Conservation (phyloP, 768 basidiomycete genomes). For the Agaricus sinodeliciosus region DNA sequence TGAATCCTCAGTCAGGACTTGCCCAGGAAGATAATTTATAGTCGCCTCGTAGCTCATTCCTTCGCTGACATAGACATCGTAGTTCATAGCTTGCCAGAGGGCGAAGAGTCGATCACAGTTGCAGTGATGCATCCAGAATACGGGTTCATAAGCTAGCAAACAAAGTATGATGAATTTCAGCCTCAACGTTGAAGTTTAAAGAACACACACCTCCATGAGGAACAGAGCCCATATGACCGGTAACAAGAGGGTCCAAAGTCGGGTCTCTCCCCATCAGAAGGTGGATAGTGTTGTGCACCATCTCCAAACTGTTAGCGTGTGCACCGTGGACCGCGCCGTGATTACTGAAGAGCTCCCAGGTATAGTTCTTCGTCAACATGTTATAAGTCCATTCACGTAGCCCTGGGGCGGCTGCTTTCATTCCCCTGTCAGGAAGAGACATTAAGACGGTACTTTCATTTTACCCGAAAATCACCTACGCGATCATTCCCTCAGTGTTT, state of each 20-base stretch:
- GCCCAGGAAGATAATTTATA: conserved; percentile 21
- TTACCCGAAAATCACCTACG: not conserved
- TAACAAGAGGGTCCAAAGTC: not conserved
- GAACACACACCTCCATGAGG: conserved; percentile 23
- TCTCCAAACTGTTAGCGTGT: conserved; percentile 34
- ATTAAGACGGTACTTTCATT: not conserved
- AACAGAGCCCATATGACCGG: conserved; percentile 28
- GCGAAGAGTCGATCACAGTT: conserved; percentile 42
- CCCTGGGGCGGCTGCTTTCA: conserved; percentile 14
- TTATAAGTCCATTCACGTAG: conserved; percentile 22
- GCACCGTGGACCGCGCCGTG: conserved; percentile 24
- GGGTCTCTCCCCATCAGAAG: conserved; percentile 20
- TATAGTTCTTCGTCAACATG: conserved; percentile 23
- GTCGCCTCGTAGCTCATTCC: conserved; percentile 22
- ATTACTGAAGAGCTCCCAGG: conserved; percentile 38
- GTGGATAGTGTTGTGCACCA: conserved; percentile 37
- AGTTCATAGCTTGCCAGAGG: conserved; percentile 37
- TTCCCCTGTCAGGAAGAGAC: conserved; percentile 8
- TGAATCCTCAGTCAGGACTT: conserved; percentile 19
- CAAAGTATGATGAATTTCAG: not conserved
- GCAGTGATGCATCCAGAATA: conserved; percentile 40
- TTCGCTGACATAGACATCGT: conserved; percentile 26
- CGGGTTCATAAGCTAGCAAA: conserved; percentile 33
- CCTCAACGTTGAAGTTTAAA: not conserved
- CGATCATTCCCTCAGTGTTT: not conserved